Percentiles rank a stretch among this genome's conserved stretches.
Evolutionary conservation across 371 early-diverging fungal genomes (phyloP).

Genomic region (Mortierella sp.): DNA sequence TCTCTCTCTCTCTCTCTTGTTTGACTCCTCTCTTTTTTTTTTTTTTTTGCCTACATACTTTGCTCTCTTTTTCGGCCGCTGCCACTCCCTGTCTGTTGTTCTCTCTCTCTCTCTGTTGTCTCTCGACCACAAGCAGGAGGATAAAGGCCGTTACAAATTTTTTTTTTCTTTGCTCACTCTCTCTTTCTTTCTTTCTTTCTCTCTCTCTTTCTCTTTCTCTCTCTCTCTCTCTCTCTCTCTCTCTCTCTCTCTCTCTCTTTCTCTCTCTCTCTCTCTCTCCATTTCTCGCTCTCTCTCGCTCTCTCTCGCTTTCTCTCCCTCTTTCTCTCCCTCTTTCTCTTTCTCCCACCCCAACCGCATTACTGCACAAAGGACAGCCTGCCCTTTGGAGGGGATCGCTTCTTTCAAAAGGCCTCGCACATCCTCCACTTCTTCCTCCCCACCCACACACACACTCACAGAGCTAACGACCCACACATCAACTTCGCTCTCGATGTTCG

Average conservation of each 20-base stretch:
- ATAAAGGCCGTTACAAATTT: too few species aligned
- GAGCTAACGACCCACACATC: not conserved
- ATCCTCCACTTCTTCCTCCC: not conserved
- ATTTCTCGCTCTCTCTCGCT: not conserved
- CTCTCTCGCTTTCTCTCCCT: not conserved
- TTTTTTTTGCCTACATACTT: constrained; percentile 3
- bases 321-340: not conserved
- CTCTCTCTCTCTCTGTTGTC: constrained; percentile 1
- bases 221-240: constrained; percentile 2
- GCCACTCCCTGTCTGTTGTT: not conserved
- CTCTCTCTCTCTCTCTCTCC: not conserved
- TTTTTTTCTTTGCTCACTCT: not conserved
- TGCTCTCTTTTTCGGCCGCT: not conserved
- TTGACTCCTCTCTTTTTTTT: constrained; percentile 5
- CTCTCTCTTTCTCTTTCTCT: constrained; percentile 10
- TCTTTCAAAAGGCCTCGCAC: not conserved
- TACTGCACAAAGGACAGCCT: too few species aligned
- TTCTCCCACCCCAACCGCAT: not conserved
- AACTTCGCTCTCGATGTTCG: constrained; percentile 9
- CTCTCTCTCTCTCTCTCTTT: not conserved
- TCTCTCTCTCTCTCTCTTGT: not conserved
- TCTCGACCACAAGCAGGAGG: too few species aligned
- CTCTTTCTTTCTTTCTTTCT: constrained; percentile 3
- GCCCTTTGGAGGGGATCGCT: too few species aligned
- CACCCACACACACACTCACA: not conserved